Percentiles rank a stretch among this genome's conserved stretches.
Evolutionary conservation across 2,329 filamentous ascomycete species (phyloP).

Genomic region (Pyrenochaeta sp.): DNA sequence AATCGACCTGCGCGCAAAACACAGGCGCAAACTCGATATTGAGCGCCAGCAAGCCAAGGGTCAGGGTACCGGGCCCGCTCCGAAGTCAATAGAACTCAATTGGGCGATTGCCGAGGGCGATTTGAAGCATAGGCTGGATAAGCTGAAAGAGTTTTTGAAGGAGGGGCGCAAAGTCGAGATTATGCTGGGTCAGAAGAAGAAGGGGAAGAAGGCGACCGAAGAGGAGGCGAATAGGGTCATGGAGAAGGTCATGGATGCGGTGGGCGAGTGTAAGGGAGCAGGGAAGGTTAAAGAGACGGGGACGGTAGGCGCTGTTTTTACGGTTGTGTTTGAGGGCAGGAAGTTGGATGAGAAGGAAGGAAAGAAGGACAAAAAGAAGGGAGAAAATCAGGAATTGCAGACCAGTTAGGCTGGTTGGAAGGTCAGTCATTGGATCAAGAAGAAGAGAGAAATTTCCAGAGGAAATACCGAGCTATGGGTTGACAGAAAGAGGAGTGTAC

Average conservation of each 20-base stretch:
- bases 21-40: constrained; percentile 54
- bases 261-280: constrained; percentile 46
- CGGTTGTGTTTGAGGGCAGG: constrained; percentile 40
- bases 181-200: constrained; percentile 71
- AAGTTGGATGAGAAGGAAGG: constrained; percentile 24
- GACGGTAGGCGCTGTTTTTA: constrained; percentile 38
- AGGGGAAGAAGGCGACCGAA: constrained; percentile 64
- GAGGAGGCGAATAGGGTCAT: constrained; percentile 67
- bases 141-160: constrained; percentile 71
- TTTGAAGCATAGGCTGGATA: constrained; percentile 62
- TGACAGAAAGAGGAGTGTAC: background rate
- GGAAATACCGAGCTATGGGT: constrained; percentile 3
- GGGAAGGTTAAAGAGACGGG: constrained; percentile 38
- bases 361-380: constrained; percentile 9
- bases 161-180: constrained; percentile 81
- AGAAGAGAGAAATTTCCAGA: background rate
- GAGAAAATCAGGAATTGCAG: no score
- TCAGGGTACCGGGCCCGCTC: constrained; percentile 31
- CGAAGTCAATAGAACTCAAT: constrained; percentile 86
- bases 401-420: no score
- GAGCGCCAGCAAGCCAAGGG: constrained; percentile 52
- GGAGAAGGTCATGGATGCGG: constrained; percentile 55
- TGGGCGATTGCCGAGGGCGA: constrained; percentile 85
- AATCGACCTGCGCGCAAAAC: constrained; percentile 55
- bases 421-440: background rate